A percentile compares a stretch with the other conserved stretches of the same genome.
phyloP scores from a whole-genome alignment of 257 asterid genomes.

The Solanum ossicruentum region DNA sequence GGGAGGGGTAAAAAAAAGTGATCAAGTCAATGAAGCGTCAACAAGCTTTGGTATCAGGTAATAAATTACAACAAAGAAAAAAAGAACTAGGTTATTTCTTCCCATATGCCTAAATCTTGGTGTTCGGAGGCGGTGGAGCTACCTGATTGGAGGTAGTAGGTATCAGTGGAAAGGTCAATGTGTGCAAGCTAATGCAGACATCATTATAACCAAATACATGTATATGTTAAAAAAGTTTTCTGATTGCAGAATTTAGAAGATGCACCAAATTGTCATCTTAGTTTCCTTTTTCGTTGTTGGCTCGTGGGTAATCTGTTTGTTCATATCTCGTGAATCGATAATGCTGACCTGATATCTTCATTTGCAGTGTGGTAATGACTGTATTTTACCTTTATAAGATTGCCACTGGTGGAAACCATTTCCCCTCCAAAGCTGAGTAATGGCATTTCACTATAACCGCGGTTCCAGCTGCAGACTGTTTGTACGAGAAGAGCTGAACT shows the following conservation, averaged over 20 bases:
- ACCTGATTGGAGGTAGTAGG: not conserved
- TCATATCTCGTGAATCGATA: not conserved
- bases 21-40: not conserved
- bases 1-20: no score
- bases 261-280: not conserved
- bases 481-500: not conserved
- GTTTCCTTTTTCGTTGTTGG: not conserved
- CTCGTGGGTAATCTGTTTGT: not conserved
- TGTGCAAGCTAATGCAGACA: not conserved
- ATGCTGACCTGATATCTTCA: not conserved
- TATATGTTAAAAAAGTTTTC: not conserved
- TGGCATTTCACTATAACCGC: not conserved
- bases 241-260: not conserved
- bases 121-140: not conserved
- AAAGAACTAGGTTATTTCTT: not conserved
- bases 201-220: not conserved
- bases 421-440: constrained; percentile 57
- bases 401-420: constrained; percentile 71
- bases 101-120: not conserved
- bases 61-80: not conserved
- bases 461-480: not conserved
- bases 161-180: not conserved
- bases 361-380: constrained; percentile 66
- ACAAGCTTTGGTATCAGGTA: not conserved
- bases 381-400: constrained; percentile 70